Evolutionary conservation across 305 asterid genomes (phyloP).

Genomic region (Fraxinus sp.): DNA sequence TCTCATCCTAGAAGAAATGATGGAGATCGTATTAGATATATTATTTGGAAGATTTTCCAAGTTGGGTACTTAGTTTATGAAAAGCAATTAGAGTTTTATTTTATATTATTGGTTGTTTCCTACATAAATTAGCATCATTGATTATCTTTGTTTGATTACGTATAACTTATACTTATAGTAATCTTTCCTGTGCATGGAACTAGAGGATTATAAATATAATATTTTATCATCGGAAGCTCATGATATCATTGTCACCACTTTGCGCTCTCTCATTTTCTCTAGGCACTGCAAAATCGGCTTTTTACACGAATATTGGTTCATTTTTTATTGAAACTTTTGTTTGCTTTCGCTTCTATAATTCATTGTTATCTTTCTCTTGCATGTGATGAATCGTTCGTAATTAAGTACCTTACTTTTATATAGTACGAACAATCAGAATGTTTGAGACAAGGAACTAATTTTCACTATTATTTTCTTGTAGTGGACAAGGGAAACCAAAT

Average conservation of each 20-base stretch:
- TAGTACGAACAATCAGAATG: not conserved
- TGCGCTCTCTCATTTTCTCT: not conserved
- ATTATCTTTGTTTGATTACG: not conserved
- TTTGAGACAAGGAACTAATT: constrained; percentile 5
- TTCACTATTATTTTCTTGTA: constrained; percentile 29
- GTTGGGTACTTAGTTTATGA: not conserved
- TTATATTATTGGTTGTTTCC: not conserved
- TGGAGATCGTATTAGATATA: not conserved
- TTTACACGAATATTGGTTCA: not conserved
- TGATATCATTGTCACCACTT: not conserved
- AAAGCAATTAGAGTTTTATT: not conserved
- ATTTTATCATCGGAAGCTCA: not conserved
- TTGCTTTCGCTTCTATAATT: not conserved
- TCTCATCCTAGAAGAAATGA: not conserved
- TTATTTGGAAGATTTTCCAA: not conserved
- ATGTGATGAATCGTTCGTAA: not conserved
- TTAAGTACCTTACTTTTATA: not conserved
- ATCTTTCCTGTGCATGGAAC: not conserved
- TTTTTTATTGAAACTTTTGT: not conserved
- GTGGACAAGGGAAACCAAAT: constrained; percentile 91
- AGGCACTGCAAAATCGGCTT: not conserved
- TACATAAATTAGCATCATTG: not conserved
- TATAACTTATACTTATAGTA: not conserved
- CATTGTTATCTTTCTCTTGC: not conserved
- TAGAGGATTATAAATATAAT: not conserved